Conservation (phyloP, 495 filamentous ascomycete genomes). For the Aspergillus conjunctus region DNA sequence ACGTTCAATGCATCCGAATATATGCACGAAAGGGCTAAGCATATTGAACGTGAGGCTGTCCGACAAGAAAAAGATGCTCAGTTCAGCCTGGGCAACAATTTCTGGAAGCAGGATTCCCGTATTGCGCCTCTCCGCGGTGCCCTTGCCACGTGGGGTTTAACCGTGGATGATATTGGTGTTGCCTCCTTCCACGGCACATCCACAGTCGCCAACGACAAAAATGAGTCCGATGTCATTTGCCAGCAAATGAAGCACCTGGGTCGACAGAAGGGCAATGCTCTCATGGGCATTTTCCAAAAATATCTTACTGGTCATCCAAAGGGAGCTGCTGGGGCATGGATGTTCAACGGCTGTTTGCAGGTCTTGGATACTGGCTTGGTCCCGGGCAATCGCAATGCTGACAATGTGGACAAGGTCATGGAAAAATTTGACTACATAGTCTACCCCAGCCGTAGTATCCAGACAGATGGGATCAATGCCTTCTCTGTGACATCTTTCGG, state of each 20-base stretch:
- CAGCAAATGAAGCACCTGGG: slow-evolving; percentile 95
- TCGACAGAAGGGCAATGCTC: slow-evolving; percentile 90
- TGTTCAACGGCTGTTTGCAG: slow-evolving; percentile 98
- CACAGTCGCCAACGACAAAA: slow-evolving; percentile 99
- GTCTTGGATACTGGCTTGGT: slow-evolving; percentile 91
- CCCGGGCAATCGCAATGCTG: slow-evolving; percentile 95
- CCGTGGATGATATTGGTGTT: slow-evolving; percentile 91
- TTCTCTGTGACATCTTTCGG: slow-evolving; percentile 99
- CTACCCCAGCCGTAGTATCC: slow-evolving; percentile 91
- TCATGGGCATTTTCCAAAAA: slow-evolving; percentile 99
- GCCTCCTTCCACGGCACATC: slow-evolving; percentile 99
- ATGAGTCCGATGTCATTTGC: slow-evolving; percentile 96
- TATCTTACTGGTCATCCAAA: slow-evolving; percentile 98
- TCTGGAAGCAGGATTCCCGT: slow-evolving; percentile 93
- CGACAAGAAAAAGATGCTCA: slow-evolving; percentile 91
- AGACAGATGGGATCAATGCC: slow-evolving; percentile 96
- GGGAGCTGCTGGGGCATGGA: slow-evolving; percentile 98
- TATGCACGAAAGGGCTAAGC: slow-evolving; percentile 76
- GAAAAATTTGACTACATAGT: slow-evolving; percentile 98
- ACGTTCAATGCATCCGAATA: slow-evolving; percentile 80
- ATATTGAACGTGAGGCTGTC: slow-evolving; percentile 85
- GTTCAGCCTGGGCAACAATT: slow-evolving; percentile 90
- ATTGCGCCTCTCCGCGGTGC: slow-evolving; percentile 95
- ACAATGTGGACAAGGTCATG: slow-evolving; percentile 95
- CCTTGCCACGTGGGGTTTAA: slow-evolving; percentile 95